Conservation (phyloP, 495 filamentous ascomycete species). For the Achaetomiella virescens region DNA sequence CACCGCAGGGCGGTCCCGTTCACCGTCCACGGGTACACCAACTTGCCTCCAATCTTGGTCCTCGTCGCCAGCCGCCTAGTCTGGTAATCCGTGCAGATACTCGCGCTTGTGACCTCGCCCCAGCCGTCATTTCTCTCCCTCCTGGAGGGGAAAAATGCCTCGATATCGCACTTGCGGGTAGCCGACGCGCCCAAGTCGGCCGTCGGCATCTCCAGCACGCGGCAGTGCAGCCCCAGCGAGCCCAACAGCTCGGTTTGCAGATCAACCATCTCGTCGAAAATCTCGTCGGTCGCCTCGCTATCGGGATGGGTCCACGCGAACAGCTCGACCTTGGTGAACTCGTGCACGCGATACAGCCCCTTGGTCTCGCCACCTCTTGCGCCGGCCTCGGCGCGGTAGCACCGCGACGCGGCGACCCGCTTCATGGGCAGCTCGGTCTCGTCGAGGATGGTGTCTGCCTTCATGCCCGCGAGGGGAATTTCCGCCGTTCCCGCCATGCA, state of each 20-base stretch:
- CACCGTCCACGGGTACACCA: constrained; percentile 70
- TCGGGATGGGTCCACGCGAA: constrained; percentile 75
- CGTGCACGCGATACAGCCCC: constrained; percentile 95
- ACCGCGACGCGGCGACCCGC: constrained; percentile 74
- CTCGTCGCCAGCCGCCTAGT: constrained; percentile 71
- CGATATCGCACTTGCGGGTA: constrained; percentile 80
- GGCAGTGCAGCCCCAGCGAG: constrained; percentile 72
- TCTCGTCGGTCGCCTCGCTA: constrained; percentile 35
- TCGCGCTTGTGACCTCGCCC: constrained; percentile 89
- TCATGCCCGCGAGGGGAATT: constrained; percentile 88
- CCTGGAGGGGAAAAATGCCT: constrained; percentile 86
- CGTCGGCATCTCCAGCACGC: constrained; percentile 87
- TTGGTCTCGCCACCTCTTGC: constrained; percentile 84
- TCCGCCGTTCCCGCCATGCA: constrained; percentile 84
- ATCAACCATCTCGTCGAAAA: constrained; percentile 77
- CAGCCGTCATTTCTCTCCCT: constrained; percentile 68
- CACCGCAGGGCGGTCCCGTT: constrained; percentile 94
- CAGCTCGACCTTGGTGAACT: constrained; percentile 97
- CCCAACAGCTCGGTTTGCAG: constrained; percentile 79
- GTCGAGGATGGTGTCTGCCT: constrained; percentile 64
- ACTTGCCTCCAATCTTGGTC: constrained; percentile 43
- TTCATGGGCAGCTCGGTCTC: constrained; percentile 54
- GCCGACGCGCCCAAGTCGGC: constrained; percentile 85
- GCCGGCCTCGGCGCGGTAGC: constrained; percentile 92
- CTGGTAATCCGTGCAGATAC: constrained; percentile 94